Evolutionary conservation across 208 protist genomes (phyloP).

Genomic region (Endotrypanum monterogeii): DNA sequence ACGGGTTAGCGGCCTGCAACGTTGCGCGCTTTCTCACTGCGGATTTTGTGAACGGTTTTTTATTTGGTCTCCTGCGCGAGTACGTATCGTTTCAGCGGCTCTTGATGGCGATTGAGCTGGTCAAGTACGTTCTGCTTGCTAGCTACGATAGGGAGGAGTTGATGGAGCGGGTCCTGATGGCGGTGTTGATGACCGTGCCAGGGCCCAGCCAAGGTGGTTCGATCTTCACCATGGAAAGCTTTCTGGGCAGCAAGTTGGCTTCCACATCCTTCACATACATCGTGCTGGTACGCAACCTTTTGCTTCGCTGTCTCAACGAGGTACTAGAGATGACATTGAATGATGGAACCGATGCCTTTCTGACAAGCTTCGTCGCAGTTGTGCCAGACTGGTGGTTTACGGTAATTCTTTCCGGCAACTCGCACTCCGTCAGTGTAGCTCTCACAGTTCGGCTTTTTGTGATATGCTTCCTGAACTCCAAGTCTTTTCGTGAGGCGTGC

Average conservation of each 20-base stretch:
- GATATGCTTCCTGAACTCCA: conserved; percentile 45
- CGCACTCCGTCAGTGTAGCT: conserved; percentile 54
- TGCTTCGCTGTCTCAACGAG: conserved; percentile 51
- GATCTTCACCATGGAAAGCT: conserved; percentile 27
- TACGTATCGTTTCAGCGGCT: conserved; percentile 40
- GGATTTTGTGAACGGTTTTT: conserved; percentile 69
- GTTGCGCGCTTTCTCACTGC: conserved; percentile 43
- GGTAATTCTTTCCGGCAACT: conserved; percentile 35
- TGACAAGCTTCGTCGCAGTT: conserved; percentile 29
- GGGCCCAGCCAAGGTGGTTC: conserved; percentile 6
- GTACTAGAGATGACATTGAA: conserved; percentile 30
- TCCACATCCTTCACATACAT: conserved; percentile 36
- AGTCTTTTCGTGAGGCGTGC: conserved; percentile 38
- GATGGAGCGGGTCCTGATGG: conserved; percentile 41
- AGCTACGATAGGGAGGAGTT: conserved; percentile 31
- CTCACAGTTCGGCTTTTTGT: conserved; percentile 61
- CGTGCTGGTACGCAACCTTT: conserved; percentile 53
- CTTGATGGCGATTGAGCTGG: conserved; percentile 29
- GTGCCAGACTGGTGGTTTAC: conserved; percentile 64
- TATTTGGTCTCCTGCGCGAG: conserved; percentile 64
- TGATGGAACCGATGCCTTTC: conserved; percentile 19
- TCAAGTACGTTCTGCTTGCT: conserved; percentile 33
- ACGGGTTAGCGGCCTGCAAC: conserved; percentile 50
- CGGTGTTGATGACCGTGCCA: conserved; percentile 47
- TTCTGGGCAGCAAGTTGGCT: conserved; percentile 47